phyloP scores from a whole-genome alignment of 306 rosid genomes.

The cucumber (Cucumis sativus) region DNA sequence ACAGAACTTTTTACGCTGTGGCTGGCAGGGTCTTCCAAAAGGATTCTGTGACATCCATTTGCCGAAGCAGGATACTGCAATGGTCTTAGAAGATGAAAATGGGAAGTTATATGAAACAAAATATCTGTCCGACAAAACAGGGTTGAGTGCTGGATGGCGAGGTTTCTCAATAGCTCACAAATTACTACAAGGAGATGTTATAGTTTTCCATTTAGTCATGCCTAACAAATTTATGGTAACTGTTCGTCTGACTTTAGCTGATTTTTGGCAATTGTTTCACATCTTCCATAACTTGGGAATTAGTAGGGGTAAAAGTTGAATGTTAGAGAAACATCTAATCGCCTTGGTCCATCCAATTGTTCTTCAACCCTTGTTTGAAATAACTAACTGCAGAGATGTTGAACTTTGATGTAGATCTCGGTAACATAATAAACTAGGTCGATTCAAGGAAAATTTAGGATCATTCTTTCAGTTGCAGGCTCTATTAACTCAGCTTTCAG shows the following conservation, averaged over 20 bases:
- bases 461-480: not conserved
- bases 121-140: not conserved
- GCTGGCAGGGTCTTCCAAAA: constrained; percentile 18
- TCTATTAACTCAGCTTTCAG: not conserved
- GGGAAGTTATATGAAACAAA: constrained; percentile 4
- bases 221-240: constrained; percentile 16
- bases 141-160: constrained; percentile 20
- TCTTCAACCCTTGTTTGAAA: not conserved
- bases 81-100: constrained; percentile 18
- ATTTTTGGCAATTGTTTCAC: not conserved
- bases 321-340: not conserved
- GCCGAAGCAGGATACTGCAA: constrained; percentile 8
- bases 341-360: not conserved
- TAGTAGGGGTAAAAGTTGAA: not conserved
- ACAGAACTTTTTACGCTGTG: not conserved
- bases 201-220: constrained; percentile 14
- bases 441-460: not conserved
- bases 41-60: constrained; percentile 10
- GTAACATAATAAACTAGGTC: not conserved
- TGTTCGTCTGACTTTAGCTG: not conserved
- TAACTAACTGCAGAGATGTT: not conserved
- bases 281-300: not conserved
- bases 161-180: constrained; percentile 5
- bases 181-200: constrained; percentile 8
- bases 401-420: not conserved